Percentiles rank a stretch among this genome's conserved stretches.
Evolutionary conservation across 176 grass and related monocot genomes (phyloP).

Genomic region (Lolium perenne): DNA sequence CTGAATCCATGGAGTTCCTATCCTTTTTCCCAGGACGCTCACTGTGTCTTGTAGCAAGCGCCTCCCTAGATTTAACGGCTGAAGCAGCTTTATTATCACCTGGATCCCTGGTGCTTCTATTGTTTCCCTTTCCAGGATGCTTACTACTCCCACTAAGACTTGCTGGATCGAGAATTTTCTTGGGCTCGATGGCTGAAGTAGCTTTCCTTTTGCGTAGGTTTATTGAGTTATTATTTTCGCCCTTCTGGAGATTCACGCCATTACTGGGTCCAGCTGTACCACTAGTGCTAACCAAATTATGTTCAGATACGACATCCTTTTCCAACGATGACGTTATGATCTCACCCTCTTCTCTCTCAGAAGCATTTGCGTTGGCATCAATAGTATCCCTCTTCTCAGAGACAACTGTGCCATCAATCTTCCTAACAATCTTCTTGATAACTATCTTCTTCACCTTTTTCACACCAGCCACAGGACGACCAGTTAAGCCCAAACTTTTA

Average conservation of each 20-base stretch:
- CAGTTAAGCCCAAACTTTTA: constrained; percentile 25
- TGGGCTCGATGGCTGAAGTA: constrained; percentile 31
- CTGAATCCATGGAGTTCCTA: constrained; percentile 12
- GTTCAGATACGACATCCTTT: constrained; percentile 48
- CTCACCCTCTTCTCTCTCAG: constrained; percentile 63
- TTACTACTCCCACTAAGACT: constrained; percentile 27
- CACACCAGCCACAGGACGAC: constrained; percentile 30
- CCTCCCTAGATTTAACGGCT: constrained; percentile 22
- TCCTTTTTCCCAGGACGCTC: constrained; percentile 38
- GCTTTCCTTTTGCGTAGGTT: constrained; percentile 41
- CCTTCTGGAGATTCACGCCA: constrained; percentile 35
- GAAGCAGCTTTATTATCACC: constrained; percentile 31
- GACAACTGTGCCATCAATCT: constrained; percentile 40
- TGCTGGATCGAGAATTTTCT: neutral
- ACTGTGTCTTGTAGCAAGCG: constrained; percentile 12
- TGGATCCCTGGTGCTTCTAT: constrained; percentile 6
- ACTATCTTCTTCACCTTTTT: constrained; percentile 64
- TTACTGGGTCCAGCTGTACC: constrained; percentile 48
- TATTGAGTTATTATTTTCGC: constrained; percentile 30
- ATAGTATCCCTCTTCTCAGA: constrained; percentile 52
- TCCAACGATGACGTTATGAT: constrained; percentile 60
- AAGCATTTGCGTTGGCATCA: constrained; percentile 45
- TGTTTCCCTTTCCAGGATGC: constrained; percentile 41
- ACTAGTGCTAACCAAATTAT: constrained; percentile 41
- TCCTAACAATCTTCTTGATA: constrained; percentile 66